Evolutionary conservation across 2,329 filamentous ascomycete species (phyloP), one percentile per base, ranked within the genome.

Genomic region (Diaporthe sp.): DNA sequence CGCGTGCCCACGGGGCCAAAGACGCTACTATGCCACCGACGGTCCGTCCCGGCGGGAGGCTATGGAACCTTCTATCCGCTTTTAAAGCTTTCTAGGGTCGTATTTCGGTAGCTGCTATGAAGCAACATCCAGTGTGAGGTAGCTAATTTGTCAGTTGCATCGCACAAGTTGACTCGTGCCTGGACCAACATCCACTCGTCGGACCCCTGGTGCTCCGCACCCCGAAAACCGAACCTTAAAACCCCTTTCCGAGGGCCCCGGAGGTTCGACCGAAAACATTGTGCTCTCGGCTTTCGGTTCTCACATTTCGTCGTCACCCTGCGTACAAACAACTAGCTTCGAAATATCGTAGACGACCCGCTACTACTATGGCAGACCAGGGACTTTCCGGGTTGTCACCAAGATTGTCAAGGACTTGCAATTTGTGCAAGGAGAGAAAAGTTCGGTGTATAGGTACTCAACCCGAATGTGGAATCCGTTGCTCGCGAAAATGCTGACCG

Each of bases 341-440:
- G 8, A 31, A 1, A 17, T 8, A 25, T 4, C 3, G 8, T 28
- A 2, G 7, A 5, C 28, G 15, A 49, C 9, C 5, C 61, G 12
- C 2, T 31, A 31, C 28, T 31, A 31, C 4, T 2, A 65, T 65
- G 61, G 28, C 42, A 13, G 25, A 65, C 1, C 42, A 65, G 5
- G 42, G 8, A 13, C 25, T 15, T 22, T 8, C 28, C 2, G 42
- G 17, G 17, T 42, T 49, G 17, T 65, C 61, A 15, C 39, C 42
- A 13, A 49, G 61, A n/a, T 19, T 65, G 19, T 65, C 61, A 19
- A 65, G 19, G 10, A 65, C 61, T 7, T 65, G 61, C 9, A 65
- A 65, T 34, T 7, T 65, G 42, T 65, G 61, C 61, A 65, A 65
- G 42, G 61, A 65, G 25, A 65, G 61, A 49, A 65, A 65, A n/a